Evolutionary conservation across 148 eudicot species (phyloP).

Genomic region (Silene latifolia): DNA sequence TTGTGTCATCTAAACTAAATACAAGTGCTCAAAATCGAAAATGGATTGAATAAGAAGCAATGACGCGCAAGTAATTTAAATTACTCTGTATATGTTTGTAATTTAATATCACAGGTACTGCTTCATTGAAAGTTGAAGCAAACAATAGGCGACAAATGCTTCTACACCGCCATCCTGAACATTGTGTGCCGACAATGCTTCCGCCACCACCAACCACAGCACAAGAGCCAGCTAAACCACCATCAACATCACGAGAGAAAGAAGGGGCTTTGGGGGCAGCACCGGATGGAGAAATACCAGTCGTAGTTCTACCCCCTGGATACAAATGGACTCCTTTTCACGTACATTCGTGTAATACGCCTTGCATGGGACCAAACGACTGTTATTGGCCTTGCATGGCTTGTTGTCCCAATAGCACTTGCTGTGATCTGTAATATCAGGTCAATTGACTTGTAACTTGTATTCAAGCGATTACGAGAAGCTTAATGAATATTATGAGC

Average conservation of each 20-base stretch:
- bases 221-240: not conserved
- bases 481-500: not conserved
- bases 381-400: constrained; percentile 25
- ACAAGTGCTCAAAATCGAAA: not conserved
- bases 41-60: not conserved
- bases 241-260: not conserved
- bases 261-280: not conserved
- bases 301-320: not conserved
- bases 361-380: constrained; percentile 13
- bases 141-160: not conserved
- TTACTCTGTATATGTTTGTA: not conserved
- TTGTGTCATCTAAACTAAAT: too few relatives aligned
- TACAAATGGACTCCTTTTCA: constrained; percentile 15
- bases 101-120: not conserved
- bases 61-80: not conserved
- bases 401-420: constrained; percentile 21
- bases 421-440: constrained; percentile 7
- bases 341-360: constrained; percentile 14
- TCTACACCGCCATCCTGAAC: not conserved
- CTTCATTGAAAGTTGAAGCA: constrained; percentile 11
- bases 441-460: not conserved
- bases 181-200: not conserved
- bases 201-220: not conserved
- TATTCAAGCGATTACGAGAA: not conserved
- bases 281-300: not conserved